Evolutionary conservation across 1,284 basidiomycete species (phyloP).

Genomic region (Grifola frondosa): DNA sequence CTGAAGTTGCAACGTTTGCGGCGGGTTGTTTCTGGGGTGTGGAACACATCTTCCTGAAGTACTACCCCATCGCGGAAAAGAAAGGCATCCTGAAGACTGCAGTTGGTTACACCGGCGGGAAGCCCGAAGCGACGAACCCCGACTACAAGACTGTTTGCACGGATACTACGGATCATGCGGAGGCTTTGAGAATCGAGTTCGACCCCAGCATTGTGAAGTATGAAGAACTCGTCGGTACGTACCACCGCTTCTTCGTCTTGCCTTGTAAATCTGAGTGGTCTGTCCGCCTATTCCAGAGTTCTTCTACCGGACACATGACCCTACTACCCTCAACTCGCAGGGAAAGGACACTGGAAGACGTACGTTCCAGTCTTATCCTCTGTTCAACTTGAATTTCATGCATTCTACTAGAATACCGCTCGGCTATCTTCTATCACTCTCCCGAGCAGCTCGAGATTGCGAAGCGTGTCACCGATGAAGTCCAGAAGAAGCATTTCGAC

Average conservation of each 20-base stretch:
- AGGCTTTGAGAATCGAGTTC: constrained; percentile 85
- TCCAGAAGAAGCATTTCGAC: constrained; percentile 83
- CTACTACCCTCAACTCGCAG: constrained; percentile 80
- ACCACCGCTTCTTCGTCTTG: not conserved
- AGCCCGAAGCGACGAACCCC: constrained; percentile 52
- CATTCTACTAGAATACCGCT: constrained; percentile 79
- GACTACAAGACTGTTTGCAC: constrained; percentile 79
- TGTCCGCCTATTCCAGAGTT: constrained; percentile 61
- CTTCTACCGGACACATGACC: constrained; percentile 94
- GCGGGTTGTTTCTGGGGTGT: constrained; percentile 79
- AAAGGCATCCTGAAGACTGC: constrained; percentile 70
- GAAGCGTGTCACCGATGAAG: constrained; percentile 77
- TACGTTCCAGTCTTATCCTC: constrained; percentile 40
- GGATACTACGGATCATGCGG: constrained; percentile 86
- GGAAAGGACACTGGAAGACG: constrained; percentile 78
- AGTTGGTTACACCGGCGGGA: constrained; percentile 85
- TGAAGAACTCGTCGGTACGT: constrained; percentile 77
- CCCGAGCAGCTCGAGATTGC: constrained; percentile 78
- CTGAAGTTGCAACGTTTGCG: constrained; percentile 78
- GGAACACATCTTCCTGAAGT: constrained; percentile 84
- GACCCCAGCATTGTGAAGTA: constrained; percentile 79
- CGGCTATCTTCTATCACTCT: constrained; percentile 84
- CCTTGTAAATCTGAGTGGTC: constrained; percentile 1
- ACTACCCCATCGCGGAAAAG: constrained; percentile 66
- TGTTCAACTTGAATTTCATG: not conserved